Conservation (phyloP, 2,329 filamentous ascomycete species). For the Penicillium thymicola region DNA sequence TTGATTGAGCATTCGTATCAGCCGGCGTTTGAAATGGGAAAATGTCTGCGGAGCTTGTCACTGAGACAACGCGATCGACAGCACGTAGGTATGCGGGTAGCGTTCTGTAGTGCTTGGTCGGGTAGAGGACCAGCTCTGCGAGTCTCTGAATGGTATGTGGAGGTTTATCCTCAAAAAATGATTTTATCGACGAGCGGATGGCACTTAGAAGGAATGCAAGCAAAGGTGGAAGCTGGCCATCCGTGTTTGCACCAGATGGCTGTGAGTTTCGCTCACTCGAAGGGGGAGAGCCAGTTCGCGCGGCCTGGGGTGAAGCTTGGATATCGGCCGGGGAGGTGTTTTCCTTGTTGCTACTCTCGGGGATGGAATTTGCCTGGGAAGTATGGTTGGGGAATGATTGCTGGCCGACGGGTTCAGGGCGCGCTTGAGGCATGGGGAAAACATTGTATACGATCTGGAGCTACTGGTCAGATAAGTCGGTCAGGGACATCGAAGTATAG, state of each 20-base stretch:
- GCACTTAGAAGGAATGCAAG: slow-evolving; percentile 61
- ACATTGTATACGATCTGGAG: slow-evolving; percentile 70
- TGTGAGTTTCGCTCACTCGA: slow-evolving; percentile 44
- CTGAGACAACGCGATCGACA: slow-evolving; percentile 83
- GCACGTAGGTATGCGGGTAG: slow-evolving; percentile 85
- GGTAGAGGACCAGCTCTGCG: slow-evolving; percentile 76
- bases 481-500: background rate
- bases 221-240: slow-evolving; percentile 58
- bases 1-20: slow-evolving; percentile 36
- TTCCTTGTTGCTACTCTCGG: slow-evolving; percentile 39
- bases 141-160: slow-evolving; percentile 93
- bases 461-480: slow-evolving; percentile 5
- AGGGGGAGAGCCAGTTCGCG: slow-evolving; percentile 33
- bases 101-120: slow-evolving; percentile 74
- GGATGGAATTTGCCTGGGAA: slow-evolving; percentile 26
- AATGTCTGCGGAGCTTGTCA: slow-evolving; percentile 74
- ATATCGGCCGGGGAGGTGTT: slow-evolving; percentile 30
- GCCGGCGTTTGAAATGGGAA: slow-evolving; percentile 66
- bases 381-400: slow-evolving; percentile 22
- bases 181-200: slow-evolving; percentile 58
- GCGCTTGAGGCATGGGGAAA: slow-evolving; percentile 67
- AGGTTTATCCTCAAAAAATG: slow-evolving; percentile 68
- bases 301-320: slow-evolving; percentile 39
- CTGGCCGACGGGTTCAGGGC: slow-evolving; percentile 28
- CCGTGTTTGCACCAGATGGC: slow-evolving; percentile 46